Base-by-base conservation (phyloP, 2,329 filamentous ascomycete species). In the Calonectria hawksworthii region DNA sequence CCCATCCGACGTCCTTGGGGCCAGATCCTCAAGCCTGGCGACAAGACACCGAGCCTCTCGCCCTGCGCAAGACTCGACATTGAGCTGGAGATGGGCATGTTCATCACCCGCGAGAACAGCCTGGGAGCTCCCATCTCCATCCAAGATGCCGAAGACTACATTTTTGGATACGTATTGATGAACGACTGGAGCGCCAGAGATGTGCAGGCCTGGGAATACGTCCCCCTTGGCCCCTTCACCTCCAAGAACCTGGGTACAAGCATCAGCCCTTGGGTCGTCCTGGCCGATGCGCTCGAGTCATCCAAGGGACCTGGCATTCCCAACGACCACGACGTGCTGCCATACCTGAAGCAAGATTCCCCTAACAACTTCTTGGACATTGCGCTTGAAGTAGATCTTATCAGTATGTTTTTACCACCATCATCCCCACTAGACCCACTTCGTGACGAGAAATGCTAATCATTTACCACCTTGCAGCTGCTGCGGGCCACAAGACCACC, bases 51-150 rank as follows among this genome's bases (percentile, higher is more conserved):
- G 4, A 92, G 93, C 72, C 89, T 91, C 3, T 88, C 91, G 0
- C 92, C 91, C 77, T 91, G 90, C 78, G 90, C 83, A 75, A 82
- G 90, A 81, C 88, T 97, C 0, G 95, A 97, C 79, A 91, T 96
- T 56, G 95, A 97, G 83, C 87, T 97, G 4, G 95, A 97, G 82
- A 86, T 97, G 41, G 95, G 93, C 6, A 93, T 92, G 73, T 96
- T 96, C 79, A 87, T 96, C 21, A 93, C 92, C 84, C 91, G 88
- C 47, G 87, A 89, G 16, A 96, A 94, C 75, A 83, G 88, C 1
- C 86, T 96, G 73, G 94, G 94, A n/a, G 86, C 90, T 63, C 92
- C 93, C 0, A 88, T 96, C 1, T 85, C 89, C 0, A 90, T 96
- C 18, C 85, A 88, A 5, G 86, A 94, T n/a, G 94, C 95, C 0